These are phyloP conservation scores for Teratosphaeria gauchensis DNA, from an alignment of 2,329 filamentous ascomycete genomes.

Conservation along the genomic window DNA sequence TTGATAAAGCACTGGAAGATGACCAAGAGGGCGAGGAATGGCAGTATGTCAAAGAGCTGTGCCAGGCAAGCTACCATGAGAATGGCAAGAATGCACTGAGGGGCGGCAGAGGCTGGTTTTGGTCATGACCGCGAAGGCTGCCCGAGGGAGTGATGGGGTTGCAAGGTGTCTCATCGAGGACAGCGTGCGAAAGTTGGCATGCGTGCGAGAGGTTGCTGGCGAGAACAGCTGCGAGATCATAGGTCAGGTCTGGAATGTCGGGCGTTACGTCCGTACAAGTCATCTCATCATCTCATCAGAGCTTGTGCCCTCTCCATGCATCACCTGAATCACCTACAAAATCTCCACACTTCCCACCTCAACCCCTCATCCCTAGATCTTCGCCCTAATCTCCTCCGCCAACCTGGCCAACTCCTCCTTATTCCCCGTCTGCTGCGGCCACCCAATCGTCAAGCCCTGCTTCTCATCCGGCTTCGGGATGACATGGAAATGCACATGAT, in stretches of 20 bases:
- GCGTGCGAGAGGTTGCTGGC: background rate
- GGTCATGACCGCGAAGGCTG: too few species aligned
- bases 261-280: background rate
- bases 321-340: background rate
- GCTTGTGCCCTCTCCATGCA: background rate
- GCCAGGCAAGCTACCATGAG: background rate
- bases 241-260: background rate
- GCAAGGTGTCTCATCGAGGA: too few species aligned
- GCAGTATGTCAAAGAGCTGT: background rate
- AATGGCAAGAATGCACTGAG: background rate
- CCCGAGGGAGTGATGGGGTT: too few species aligned
- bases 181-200: background rate
- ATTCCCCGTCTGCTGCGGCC: constrained; percentile 66
- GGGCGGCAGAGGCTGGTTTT: background rate
- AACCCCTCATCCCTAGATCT: constrained; percentile 67
- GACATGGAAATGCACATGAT: constrained; percentile 87
- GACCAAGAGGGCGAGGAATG: background rate
- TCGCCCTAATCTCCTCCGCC: constrained; percentile 75
- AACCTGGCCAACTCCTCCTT: constrained; percentile 77
- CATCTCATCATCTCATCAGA: background rate
- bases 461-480: constrained; percentile 85
- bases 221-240: too few species aligned
- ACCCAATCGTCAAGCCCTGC: constrained; percentile 70
- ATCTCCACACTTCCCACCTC: background rate
- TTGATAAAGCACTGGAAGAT: too few species aligned